These are phyloP conservation scores for Sequoiadendron giganteum DNA, from an alignment of 75 land plant genomes.

Conservation along the genomic window DNA sequence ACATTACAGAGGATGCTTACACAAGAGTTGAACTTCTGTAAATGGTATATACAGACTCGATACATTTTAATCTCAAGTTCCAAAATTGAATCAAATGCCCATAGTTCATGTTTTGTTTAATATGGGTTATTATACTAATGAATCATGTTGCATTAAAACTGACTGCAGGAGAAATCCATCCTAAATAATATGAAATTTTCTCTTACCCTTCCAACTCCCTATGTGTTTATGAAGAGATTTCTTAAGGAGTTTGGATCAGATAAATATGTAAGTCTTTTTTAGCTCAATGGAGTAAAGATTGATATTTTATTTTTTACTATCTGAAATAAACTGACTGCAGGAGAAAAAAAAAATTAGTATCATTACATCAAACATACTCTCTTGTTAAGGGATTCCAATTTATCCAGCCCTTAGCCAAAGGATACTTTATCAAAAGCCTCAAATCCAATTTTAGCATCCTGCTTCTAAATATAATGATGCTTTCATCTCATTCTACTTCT, in stretches of 20 bases:
- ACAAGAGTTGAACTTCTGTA: slow-evolving; percentile 24
- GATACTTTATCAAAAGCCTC: too few species aligned
- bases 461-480: too few species aligned
- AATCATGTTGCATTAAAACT: neutral
- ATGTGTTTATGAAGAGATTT: slow-evolving; percentile 40
- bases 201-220: slow-evolving; percentile 43
- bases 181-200: slow-evolving; percentile 31
- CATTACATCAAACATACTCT: too few species aligned
- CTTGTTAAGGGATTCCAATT: too few species aligned
- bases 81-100: neutral
- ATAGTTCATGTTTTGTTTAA: neutral
- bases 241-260: slow-evolving; percentile 34
- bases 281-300: neutral
- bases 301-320: neutral
- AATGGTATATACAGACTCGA: slow-evolving; percentile 21
- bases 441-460: too few species aligned
- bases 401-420: too few species aligned
- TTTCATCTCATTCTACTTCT: too few species aligned
- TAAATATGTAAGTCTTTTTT: slow-evolving; percentile 10
- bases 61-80: neutral
- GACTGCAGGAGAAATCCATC: slow-evolving; percentile 36
- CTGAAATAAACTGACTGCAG: too few species aligned
- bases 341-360: too few species aligned
- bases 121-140: neutral
- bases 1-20: slow-evolving; percentile 38